Conservation (phyloP, 768 basidiomycete genomes). For the Boletus reticuloceps region DNA sequence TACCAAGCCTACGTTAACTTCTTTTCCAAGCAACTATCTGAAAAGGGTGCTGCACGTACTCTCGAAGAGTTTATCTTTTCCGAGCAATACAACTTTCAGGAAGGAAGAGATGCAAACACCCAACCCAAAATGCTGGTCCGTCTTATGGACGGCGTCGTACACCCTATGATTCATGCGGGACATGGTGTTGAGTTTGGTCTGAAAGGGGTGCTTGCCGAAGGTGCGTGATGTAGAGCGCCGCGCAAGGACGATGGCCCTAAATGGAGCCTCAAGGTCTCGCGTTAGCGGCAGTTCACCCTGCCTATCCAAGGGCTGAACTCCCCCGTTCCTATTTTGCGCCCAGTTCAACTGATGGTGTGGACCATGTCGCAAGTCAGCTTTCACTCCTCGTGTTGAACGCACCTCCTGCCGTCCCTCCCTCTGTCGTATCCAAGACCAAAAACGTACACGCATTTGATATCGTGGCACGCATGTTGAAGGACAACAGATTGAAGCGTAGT, state of each 20-base stretch:
- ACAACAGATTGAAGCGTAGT: conserved; percentile 31
- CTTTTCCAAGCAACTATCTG: conserved; percentile 18
- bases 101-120: conserved; percentile 4
- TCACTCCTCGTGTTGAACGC: too few species aligned
- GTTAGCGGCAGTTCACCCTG: conserved; percentile 22
- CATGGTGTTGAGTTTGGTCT: conserved; percentile 63
- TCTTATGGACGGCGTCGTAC: conserved; percentile 47
- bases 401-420: neutral
- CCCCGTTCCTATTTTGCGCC: conserved; percentile 9
- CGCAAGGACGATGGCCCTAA: neutral
- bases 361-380: too few species aligned
- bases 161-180: conserved; percentile 62
- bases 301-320: conserved; percentile 36
- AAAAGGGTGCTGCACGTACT: conserved; percentile 13
- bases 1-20: conserved; percentile 28
- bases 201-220: conserved; percentile 62
- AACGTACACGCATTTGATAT: conserved; percentile 43
- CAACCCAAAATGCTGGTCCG: conserved; percentile 56
- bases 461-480: conserved; percentile 49
- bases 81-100: conserved; percentile 22
- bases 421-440: neutral
- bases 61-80: conserved; percentile 33
- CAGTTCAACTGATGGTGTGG: too few species aligned
- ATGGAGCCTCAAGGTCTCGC: conserved; percentile 22
- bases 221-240: conserved; percentile 26